Evolutionary conservation across 1,284 basidiomycete genomes (phyloP), one percentile per base, ranked within the genome.

Genomic region (Melanopsichium pennsylvanicum): DNA sequence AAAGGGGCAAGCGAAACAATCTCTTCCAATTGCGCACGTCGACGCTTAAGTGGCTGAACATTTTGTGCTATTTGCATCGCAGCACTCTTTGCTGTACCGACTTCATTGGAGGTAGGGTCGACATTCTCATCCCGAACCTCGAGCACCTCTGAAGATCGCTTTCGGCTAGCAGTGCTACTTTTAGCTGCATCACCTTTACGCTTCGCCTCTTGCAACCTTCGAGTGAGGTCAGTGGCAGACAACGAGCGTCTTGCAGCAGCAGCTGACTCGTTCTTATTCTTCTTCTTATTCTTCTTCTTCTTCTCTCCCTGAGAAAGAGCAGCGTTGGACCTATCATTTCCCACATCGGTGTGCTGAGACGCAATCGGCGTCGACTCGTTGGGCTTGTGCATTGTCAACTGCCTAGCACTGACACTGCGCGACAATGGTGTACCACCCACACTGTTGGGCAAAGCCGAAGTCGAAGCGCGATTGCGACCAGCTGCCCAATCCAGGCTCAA

Each of bases 401-500:
- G 63, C 16, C 52, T 48, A 6, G 48, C 54, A 36, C 58, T 68
- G 36, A 58, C 64, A 35, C 64, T 68, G 4, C 64, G 57, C 18
- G 64, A 68, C 15, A 69, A 39, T 6, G 52, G 60, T 7, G 61
- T 70, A 10, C 61, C 61, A 9, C 49, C 52, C 25, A 59, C 55
- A 19, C 67, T 60, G 22, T 42, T 58, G 31, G 67, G 57, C 22
- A 70, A 37, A 13, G 67, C 67, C 36, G 51, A 39, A 5, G 67
- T 70, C 4, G 43, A 46, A 10, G 67, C 56, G 18, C 63, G 58
- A 43, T 73, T 62, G 37, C 74, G 61, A 12, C 63, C 74, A 8
- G 74, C 64, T 22, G 71, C 74, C 62, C 64, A 67, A n/a, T 75
- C 74, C 23, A 75, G 43, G 38, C 69, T 70, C 27, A 63, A 41